Percentiles rank a stretch among this genome's conserved stretches.
Evolutionary conservation across 129 eudicot genomes (phyloP).

Genomic region (Escallonia rubra): DNA sequence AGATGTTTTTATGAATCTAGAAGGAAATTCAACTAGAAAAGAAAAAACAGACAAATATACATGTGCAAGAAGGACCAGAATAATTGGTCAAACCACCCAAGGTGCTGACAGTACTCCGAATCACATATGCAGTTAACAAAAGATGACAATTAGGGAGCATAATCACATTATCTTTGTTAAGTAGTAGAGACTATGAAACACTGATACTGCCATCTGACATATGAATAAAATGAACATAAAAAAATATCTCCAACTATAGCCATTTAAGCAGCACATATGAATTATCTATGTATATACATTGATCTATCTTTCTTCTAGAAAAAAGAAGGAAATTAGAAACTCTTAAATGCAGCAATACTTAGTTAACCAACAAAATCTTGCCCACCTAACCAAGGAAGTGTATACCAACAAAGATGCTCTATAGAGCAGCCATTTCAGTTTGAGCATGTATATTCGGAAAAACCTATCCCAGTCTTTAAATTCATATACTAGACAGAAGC

Average conservation of each 20-base stretch:
- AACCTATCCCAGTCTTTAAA: no score
- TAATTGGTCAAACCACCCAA: constrained; percentile 4
- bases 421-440: no score
- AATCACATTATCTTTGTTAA: background rate
- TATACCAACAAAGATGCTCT: no score
- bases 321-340: no score
- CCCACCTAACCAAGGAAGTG: no score
- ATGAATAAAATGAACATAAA: background rate
- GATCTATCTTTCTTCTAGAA: no score
- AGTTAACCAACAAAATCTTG: no score
- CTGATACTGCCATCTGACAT: background rate
- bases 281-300: background rate
- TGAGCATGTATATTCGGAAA: no score
- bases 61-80: constrained; percentile 12
- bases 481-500: no score
- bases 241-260: background rate
- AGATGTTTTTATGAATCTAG: constrained; percentile 7
- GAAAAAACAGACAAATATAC: constrained; percentile 2
- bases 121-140: constrained; percentile 14
- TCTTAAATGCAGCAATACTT: no score
- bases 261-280: background rate
- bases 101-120: constrained; percentile 9
- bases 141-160: background rate
- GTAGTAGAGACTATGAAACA: background rate
- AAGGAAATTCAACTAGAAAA: background rate